A percentile compares a stretch with the other conserved stretches of the same genome.
phyloP scores from a whole-genome alignment of 805 yeast genomes.

The Candida chauliodis region DNA sequence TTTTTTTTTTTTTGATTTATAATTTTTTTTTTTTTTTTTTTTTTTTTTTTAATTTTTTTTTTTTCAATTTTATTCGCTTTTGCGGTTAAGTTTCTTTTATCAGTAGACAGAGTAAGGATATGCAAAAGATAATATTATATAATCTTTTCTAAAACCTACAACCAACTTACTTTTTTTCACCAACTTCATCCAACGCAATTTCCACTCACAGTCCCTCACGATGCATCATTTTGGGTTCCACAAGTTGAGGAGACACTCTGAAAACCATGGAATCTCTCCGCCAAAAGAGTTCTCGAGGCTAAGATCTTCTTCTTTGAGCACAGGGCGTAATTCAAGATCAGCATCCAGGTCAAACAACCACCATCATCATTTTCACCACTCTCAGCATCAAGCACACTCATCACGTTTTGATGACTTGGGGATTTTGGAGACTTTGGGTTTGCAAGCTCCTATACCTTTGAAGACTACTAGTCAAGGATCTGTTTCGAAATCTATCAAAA shows the following conservation, averaged over 20 bases:
- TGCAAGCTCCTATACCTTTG: conserved; percentile 37
- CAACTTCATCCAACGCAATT: conserved; percentile 8
- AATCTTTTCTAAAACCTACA: no score
- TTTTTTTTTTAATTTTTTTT: no score
- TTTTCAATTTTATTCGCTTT: no score
- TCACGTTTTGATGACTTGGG: conserved; percentile 31
- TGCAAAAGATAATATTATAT: no score
- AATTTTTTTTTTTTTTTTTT: no score
- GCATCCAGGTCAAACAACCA: conserved; percentile 3
- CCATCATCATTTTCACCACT: conserved; percentile 2
- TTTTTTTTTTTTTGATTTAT: no score
- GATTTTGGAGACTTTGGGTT: conserved; percentile 33
- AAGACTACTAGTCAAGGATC: conserved; percentile 23
- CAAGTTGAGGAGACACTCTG: conserved; percentile 1
- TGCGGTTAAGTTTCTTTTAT: no score
- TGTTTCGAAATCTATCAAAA: conserved; percentile 23
- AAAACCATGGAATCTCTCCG: conserved; percentile 1
- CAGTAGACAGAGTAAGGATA: no score
- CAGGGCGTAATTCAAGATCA: conserved; percentile 10
- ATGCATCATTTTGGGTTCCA: conserved; percentile 2
- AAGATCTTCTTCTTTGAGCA: conserved; percentile 2
- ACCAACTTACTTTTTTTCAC: no score
- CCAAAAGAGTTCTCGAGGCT: conserved; percentile 1
- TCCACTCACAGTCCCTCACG: no score
- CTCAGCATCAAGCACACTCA: conserved; percentile 16